Conservation (phyloP, 345 rosid species). For the Bretschneidera sinensis region DNA sequence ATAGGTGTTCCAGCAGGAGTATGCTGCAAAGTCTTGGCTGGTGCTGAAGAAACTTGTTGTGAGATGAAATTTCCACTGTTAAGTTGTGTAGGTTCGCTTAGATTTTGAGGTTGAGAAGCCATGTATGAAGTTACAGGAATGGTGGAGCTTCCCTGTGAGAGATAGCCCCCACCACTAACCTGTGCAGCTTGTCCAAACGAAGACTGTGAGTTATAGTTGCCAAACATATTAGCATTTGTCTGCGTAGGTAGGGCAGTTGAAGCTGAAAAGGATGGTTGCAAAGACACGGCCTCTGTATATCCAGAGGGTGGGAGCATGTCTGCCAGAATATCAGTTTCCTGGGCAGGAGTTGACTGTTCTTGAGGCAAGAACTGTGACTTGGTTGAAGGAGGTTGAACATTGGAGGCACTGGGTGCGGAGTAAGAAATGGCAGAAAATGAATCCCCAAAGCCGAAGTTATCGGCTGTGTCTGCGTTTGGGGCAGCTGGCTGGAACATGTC, state of each 20-base stretch:
- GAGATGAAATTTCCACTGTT: conserved; percentile 29
- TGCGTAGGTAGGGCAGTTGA: conserved; percentile 26
- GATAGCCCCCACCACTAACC: background rate
- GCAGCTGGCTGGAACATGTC: conserved; percentile 36
- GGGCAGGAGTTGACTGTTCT: conserved; percentile 46
- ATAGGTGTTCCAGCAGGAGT: conserved; percentile 22
- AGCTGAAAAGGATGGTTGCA: conserved; percentile 37
- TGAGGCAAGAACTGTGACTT: conserved; percentile 48
- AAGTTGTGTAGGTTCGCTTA: conserved; percentile 19
- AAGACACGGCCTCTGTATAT: conserved; percentile 34
- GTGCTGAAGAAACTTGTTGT: conserved; percentile 17
- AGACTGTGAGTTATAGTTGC: conserved; percentile 17
- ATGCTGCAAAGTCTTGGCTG: conserved; percentile 15
- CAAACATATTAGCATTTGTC: background rate
- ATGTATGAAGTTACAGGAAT: conserved; percentile 22
- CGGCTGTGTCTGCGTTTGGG: conserved; percentile 22
- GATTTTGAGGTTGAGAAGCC: conserved; percentile 40
- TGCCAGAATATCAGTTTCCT: conserved; percentile 77
- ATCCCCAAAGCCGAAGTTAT: conserved; percentile 45
- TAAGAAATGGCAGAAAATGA: conserved; percentile 46
- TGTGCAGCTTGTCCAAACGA: conserved; percentile 38
- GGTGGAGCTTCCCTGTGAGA: background rate
- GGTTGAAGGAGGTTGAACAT: conserved; percentile 31
- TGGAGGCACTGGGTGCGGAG: conserved; percentile 30
- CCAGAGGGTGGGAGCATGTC: conserved; percentile 86